phyloP scores from a whole-genome alignment of 2,329 filamentous ascomycete species.

The Drechslerella stenobrocha region DNA sequence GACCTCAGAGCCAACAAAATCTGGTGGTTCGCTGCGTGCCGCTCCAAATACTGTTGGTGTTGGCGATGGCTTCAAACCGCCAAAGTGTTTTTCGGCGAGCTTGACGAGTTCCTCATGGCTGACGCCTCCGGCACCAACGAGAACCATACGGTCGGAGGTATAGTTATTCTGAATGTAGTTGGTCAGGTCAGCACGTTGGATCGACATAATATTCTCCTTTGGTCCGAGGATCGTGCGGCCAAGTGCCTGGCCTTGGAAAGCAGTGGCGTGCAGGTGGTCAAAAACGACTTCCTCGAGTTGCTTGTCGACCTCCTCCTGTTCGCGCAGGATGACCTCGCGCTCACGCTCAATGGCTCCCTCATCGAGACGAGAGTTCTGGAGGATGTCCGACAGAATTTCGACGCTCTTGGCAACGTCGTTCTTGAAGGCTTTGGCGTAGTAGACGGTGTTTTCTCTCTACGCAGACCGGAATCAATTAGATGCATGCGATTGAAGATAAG shows the following conservation, averaged over 20 bases:
- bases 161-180: constrained; percentile 99
- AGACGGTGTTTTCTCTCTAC: constrained; percentile 97
- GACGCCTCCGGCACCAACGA: constrained; percentile 91
- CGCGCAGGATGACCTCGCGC: constrained; percentile 96
- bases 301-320: constrained; percentile 99
- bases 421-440: constrained; percentile 99
- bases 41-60: constrained; percentile 74
- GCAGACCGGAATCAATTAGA: constrained; percentile 34
- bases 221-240: constrained; percentile 97
- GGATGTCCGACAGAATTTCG: constrained; percentile 97
- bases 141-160: constrained; percentile 98
- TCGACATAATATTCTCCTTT: constrained; percentile 96
- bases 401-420: constrained; percentile 93
- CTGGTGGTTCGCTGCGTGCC: constrained; percentile 74
- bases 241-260: constrained; percentile 92
- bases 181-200: constrained; percentile 83
- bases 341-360: constrained; percentile 89
- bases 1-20: constrained; percentile 96
- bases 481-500: constrained; percentile 21
- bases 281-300: constrained; percentile 99
- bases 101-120: constrained; percentile 92
- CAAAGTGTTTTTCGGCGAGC: constrained; percentile 95
- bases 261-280: constrained; percentile 97
- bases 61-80: constrained; percentile 70
- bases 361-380: constrained; percentile 99